These are phyloP conservation scores for Camelina sativa DNA, from an alignment of 345 rosid genomes.

Conservation along the genomic window DNA sequence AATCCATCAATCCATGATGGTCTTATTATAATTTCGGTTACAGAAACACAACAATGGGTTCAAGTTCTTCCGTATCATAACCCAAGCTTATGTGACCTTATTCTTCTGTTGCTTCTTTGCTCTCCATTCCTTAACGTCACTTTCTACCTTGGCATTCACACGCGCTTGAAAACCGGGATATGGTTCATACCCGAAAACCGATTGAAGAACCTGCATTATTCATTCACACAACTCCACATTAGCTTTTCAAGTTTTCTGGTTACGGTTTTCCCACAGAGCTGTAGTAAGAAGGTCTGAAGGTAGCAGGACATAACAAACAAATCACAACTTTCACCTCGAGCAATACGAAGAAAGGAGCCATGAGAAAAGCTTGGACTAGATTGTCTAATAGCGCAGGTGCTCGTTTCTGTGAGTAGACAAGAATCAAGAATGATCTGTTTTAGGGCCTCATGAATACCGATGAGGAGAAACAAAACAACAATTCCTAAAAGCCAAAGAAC, in stretches of 20 bases:
- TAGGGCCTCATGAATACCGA: slow-evolving; percentile 5
- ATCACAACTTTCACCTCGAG: slow-evolving; percentile 63
- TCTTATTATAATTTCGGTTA: slow-evolving; percentile 13
- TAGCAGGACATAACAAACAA: not conserved
- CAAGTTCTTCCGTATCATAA: not conserved
- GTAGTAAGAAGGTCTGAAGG: not conserved
- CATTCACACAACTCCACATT: slow-evolving; percentile 10
- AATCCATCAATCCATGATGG: slow-evolving; percentile 16
- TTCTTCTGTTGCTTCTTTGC: slow-evolving; percentile 57
- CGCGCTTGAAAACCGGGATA: slow-evolving; percentile 76
- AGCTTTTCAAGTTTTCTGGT: not conserved
- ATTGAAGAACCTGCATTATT: slow-evolving; percentile 63
- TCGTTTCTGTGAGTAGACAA: slow-evolving; percentile 59
- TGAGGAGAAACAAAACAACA: slow-evolving; percentile 7
- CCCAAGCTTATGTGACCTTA: slow-evolving; percentile 38
- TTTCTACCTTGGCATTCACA: slow-evolving; percentile 62
- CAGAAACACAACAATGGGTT: slow-evolving; percentile 1
- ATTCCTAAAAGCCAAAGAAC: slow-evolving; percentile 15
- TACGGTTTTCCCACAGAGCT: not conserved
- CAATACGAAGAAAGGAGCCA: slow-evolving; percentile 93
- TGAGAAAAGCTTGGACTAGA: slow-evolving; percentile 74
- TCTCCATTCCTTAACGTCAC: slow-evolving; percentile 60
- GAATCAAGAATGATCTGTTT: slow-evolving; percentile 12
- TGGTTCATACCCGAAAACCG: slow-evolving; percentile 68
- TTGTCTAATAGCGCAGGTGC: slow-evolving; percentile 89